Evolutionary conservation across 768 basidiomycete species (phyloP).

Genomic region (Artomyces pyxidatus): DNA sequence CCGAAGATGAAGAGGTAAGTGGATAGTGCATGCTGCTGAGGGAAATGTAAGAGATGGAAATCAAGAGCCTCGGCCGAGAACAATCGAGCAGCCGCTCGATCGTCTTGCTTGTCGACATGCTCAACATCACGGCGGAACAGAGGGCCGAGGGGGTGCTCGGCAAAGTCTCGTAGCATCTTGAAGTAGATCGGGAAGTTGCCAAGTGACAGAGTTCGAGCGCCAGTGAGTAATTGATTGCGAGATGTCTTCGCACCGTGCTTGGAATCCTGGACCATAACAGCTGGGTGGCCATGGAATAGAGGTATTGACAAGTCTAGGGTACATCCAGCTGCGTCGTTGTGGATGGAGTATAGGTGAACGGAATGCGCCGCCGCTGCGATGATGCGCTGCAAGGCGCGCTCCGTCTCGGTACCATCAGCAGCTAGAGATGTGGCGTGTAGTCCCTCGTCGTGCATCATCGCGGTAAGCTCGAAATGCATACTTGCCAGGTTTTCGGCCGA

Average conservation of each 20-base stretch:
- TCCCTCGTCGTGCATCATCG: too few relatives aligned
- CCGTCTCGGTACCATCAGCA: not conserved
- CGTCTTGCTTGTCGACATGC: not conserved
- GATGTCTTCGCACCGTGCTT: not conserved
- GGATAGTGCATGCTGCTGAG: constrained; percentile 21
- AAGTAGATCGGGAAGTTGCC: not conserved
- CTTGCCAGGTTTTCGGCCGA: too few relatives aligned
- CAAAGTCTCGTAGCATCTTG: not conserved
- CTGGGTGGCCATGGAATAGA: not conserved
- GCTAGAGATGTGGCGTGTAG: too few relatives aligned
- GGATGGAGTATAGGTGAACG: not conserved
- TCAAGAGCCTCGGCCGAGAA: not conserved
- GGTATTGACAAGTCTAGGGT: not conserved
- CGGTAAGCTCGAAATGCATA: too few relatives aligned
- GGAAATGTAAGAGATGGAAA: constrained; percentile 7
- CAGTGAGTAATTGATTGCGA: not conserved
- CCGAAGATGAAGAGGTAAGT: constrained; percentile 32
- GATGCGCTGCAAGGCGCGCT: not conserved
- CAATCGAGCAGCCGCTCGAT: not conserved
- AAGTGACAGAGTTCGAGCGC: not conserved
- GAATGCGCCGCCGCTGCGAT: not conserved
- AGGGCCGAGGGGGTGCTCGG: not conserved
- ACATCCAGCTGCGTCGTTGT: not conserved
- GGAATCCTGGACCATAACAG: not conserved
- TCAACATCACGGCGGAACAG: not conserved